Conservation (phyloP, 1,284 basidiomycete species). For the Cystobasidium sp. region DNA sequence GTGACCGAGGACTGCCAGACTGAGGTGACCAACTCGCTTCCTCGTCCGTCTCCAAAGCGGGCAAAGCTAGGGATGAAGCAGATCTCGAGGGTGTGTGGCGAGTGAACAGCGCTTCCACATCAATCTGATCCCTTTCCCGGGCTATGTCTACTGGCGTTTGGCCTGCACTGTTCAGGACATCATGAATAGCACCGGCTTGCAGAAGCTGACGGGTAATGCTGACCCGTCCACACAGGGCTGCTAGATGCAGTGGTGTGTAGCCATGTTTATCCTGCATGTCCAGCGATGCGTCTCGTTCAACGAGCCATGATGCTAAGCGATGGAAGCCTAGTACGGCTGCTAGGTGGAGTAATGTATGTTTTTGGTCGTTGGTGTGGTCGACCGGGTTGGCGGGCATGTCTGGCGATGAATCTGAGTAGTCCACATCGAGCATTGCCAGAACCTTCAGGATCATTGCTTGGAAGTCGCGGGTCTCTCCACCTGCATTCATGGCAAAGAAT, state of each 20-base stretch:
- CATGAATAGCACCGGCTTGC: slow-evolving; percentile 75
- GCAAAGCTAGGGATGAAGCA: slow-evolving; percentile 5
- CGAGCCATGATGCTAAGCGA: slow-evolving; percentile 71
- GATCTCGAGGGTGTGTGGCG: slow-evolving; percentile 20
- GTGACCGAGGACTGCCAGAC: not conserved
- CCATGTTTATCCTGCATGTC: slow-evolving; percentile 88
- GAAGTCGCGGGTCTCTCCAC: slow-evolving; percentile 62
- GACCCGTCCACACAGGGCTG: slow-evolving; percentile 70
- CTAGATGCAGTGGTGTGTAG: slow-evolving; percentile 86
- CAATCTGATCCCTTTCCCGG: slow-evolving; percentile 63
- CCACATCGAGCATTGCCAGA: slow-evolving; percentile 71
- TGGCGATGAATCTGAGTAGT: slow-evolving; percentile 55
- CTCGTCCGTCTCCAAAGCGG: not conserved
- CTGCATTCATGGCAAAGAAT: slow-evolving; percentile 29
- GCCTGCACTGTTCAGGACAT: slow-evolving; percentile 75
- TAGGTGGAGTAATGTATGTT: slow-evolving; percentile 69
- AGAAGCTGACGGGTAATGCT: slow-evolving; percentile 73
- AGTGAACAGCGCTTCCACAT: slow-evolving; percentile 58
- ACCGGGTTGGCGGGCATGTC: slow-evolving; percentile 48
- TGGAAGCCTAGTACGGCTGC: slow-evolving; percentile 80
- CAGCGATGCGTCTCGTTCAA: slow-evolving; percentile 73
- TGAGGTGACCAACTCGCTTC: not conserved
- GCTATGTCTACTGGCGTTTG: slow-evolving; percentile 79
- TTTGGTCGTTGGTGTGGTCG: slow-evolving; percentile 55
- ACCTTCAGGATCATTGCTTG: slow-evolving; percentile 79